Conservation (phyloP, 1,139 yeast species). For the Candida pseudocylindracea region DNA sequence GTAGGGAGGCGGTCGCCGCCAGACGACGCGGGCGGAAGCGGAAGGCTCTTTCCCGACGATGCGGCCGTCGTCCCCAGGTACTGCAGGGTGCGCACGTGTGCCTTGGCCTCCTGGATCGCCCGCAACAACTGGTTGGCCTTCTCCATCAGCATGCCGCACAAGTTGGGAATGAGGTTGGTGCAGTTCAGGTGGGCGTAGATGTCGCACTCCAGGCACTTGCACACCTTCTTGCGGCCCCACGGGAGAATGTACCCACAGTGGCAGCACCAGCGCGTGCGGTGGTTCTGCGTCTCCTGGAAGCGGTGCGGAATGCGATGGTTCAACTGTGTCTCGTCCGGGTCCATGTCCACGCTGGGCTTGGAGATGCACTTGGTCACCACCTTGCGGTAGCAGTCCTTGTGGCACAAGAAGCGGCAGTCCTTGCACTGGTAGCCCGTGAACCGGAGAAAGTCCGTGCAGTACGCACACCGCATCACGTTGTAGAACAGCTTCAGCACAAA, state of each 20-base stretch:
- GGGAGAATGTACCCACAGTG: slow-evolving; percentile 95
- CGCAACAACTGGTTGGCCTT: slow-evolving; percentile 78
- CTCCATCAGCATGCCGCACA: slow-evolving; percentile 97
- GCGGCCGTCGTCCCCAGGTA: too few species aligned
- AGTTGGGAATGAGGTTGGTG: slow-evolving; percentile 88
- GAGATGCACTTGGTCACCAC: slow-evolving; percentile 94
- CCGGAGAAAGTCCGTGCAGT: slow-evolving; percentile 86
- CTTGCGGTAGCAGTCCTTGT: slow-evolving; percentile 80
- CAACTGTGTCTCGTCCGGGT: slow-evolving; percentile 75
- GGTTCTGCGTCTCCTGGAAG: slow-evolving; percentile 73
- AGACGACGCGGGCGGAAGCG: too few species aligned
- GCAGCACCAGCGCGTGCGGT: slow-evolving; percentile 98
- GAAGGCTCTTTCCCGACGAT: too few species aligned
- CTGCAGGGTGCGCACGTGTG: not conserved
- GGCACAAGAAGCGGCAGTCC: slow-evolving; percentile 87
- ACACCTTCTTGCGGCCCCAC: slow-evolving; percentile 84
- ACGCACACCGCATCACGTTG: slow-evolving; percentile 91
- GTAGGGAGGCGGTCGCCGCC: not conserved
- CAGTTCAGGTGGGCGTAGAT: slow-evolving; percentile 86
- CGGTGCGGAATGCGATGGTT: slow-evolving; percentile 95
- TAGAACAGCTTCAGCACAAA: slow-evolving; percentile 91
- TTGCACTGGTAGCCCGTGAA: slow-evolving; percentile 93
- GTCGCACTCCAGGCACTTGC: slow-evolving; percentile 90
- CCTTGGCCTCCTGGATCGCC: slow-evolving; percentile 38
- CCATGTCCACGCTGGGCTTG: slow-evolving; percentile 53